Evolutionary conservation across 306 rosid species (phyloP).

Genomic region (Rosa persica): DNA sequence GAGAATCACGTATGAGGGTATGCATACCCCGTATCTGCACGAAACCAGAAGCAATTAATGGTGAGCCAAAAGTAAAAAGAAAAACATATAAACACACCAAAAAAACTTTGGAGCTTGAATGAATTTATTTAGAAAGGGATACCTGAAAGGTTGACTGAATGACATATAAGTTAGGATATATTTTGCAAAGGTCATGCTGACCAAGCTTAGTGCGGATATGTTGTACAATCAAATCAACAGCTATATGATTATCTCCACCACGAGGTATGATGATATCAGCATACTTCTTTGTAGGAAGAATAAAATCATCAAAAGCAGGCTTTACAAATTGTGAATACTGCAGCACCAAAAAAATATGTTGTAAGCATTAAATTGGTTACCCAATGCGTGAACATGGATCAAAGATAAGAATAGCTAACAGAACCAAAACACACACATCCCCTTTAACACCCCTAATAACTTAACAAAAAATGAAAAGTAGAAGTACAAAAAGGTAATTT

Average conservation of each 20-base stretch:
- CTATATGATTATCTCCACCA: slow-evolving; percentile 98
- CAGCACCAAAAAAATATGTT: slow-evolving; percentile 27
- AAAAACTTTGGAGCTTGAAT: slow-evolving; percentile 21
- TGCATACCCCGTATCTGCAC: slow-evolving; percentile 98
- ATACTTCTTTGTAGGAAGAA: slow-evolving; percentile 97
- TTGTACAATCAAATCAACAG: slow-evolving; percentile 95
- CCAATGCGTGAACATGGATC: neutral
- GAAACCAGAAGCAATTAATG: slow-evolving; percentile 14
- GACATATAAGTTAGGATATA: slow-evolving; percentile 87
- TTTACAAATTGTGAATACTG: slow-evolving; percentile 98
- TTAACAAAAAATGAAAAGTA: neutral
- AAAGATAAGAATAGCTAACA: neutral
- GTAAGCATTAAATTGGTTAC: slow-evolving; percentile 2
- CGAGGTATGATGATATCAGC: slow-evolving; percentile 99
- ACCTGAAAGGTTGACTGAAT: slow-evolving; percentile 99
- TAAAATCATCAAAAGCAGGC: slow-evolving; percentile 98
- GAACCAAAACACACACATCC: neutral
- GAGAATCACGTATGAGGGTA: slow-evolving; percentile 89
- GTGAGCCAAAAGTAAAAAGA: neutral
- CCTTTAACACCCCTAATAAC: neutral
- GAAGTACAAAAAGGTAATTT: neutral
- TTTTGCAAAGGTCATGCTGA: slow-evolving; percentile 97
- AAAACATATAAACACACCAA: neutral
- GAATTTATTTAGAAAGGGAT: slow-evolving; percentile 18
- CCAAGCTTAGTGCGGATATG: slow-evolving; percentile 98